Conservation (phyloP, 176 grass and related monocot genomes). For the Paspalum notatum region DNA sequence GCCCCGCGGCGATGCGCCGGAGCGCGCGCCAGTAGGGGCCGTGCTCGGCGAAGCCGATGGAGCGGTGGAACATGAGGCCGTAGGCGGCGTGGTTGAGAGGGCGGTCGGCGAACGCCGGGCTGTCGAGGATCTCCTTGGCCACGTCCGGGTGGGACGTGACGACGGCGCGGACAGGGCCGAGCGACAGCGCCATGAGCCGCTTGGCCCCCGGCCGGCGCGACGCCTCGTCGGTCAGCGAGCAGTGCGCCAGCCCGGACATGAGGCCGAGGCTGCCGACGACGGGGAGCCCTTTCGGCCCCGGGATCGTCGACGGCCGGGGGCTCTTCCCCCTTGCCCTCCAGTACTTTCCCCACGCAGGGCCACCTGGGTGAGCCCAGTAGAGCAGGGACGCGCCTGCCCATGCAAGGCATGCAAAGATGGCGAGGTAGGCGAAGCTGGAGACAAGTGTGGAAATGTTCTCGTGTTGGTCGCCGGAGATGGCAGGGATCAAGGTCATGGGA, state of each 20-base stretch:
- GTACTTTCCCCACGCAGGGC: constrained; percentile 83
- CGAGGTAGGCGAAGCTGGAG: constrained; percentile 44
- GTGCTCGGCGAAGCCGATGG: constrained; percentile 89
- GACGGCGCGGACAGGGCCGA: constrained; percentile 69
- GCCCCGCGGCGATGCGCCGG: constrained; percentile 56
- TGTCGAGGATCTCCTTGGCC: constrained; percentile 82
- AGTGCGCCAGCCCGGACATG: constrained; percentile 81
- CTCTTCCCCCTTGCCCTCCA: constrained; percentile 28
- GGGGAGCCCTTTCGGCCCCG: constrained; percentile 70
- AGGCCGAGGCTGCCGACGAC: constrained; percentile 80
- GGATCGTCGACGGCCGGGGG: constrained; percentile 22
- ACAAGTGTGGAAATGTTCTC: constrained; percentile 14
- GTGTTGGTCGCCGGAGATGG: constrained; percentile 34
- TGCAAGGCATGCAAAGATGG: constrained; percentile 44
- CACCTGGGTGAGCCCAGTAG: constrained; percentile 76
- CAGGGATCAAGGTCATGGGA: constrained; percentile 54
- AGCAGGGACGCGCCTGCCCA: constrained; percentile 58
- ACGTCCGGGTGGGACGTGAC: constrained; percentile 82
- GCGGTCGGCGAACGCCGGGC: constrained; percentile 64
- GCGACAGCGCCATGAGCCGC: constrained; percentile 82
- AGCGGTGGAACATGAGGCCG: constrained; percentile 91
- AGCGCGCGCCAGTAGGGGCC: constrained; percentile 72
- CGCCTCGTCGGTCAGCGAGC: constrained; percentile 51
- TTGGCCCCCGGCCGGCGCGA: constrained; percentile 52
- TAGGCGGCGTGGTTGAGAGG: constrained; percentile 77